Conservation (phyloP, 228 moss, liverwort and hornwort species). For the Sphagnum fallax region DNA sequence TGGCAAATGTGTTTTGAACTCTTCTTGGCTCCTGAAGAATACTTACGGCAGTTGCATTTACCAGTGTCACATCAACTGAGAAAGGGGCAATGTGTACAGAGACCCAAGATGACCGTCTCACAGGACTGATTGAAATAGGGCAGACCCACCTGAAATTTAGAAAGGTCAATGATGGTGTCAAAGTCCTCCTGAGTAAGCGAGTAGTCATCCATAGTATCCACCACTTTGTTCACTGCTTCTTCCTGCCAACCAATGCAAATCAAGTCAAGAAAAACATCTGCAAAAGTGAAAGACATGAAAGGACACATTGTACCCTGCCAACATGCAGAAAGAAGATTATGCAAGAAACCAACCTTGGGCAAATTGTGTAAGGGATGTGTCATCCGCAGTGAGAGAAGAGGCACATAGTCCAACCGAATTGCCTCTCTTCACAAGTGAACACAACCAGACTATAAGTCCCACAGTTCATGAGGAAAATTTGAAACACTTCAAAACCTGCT, state of each 20-base stretch:
- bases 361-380: conserved; percentile 69
- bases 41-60: no score
- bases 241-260: conserved; percentile 43
- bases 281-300: neutral
- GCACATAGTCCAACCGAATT: conserved; percentile 82
- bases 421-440: conserved; percentile 51
- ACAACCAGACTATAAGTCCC: no score
- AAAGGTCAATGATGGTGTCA: conserved; percentile 65
- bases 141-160: conserved; percentile 61
- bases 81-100: no score
- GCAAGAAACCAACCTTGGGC: conserved; percentile 54
- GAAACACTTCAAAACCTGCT: no score
- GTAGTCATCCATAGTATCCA: conserved; percentile 70
- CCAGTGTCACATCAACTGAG: no score
- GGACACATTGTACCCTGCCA: neutral
- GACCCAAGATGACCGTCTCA: no score
- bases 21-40: no score
- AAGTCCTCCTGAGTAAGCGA: conserved; percentile 88
- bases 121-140: neutral
- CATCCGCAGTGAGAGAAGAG: conserved; percentile 60
- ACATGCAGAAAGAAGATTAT: neutral
- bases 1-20: no score
- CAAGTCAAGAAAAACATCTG: neutral
- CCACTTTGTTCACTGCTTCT: conserved; percentile 75
- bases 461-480: no score